These are phyloP conservation scores for Cenchrus purpureus DNA, from an alignment of 176 grass and related monocot species.

Conservation along the genomic window DNA sequence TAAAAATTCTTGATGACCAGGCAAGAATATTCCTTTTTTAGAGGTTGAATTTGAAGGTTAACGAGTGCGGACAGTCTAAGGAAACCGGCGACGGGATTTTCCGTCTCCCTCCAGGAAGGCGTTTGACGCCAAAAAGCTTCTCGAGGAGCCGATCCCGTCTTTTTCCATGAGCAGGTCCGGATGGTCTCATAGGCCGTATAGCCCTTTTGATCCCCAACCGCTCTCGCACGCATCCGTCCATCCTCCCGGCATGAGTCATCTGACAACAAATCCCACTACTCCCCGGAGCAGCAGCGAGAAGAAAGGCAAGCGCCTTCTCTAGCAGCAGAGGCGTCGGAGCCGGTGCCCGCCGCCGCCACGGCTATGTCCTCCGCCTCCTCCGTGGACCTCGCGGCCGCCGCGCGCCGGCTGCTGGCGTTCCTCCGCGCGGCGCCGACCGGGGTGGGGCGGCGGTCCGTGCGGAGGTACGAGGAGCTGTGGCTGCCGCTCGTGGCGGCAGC, in stretches of 20 bases:
- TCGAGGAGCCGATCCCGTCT: no score
- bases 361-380: constrained; percentile 28
- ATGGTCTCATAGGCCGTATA: no score
- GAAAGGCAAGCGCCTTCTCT: not conserved
- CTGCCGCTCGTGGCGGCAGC: constrained; percentile 62
- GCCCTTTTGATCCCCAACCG: no score
- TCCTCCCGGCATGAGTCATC: not conserved
- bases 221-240: not conserved
- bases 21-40: no score
- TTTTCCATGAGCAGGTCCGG: no score
- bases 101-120: no score
- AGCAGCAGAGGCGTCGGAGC: not conserved
- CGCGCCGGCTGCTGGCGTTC: constrained; percentile 75
- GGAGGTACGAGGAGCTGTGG: constrained; percentile 89
- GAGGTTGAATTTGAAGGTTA: no score
- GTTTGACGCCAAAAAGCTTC: no score
- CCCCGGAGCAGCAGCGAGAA: not conserved
- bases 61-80: no score
- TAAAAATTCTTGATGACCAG: no score
- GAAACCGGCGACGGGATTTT: no score
- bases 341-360: not conserved
- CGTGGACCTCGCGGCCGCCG: constrained; percentile 65
- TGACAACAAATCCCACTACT: not conserved
- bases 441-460: constrained; percentile 39
- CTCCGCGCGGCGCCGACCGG: constrained; percentile 52